Conservation (phyloP, 306 rosid genomes). For the Gleditsia sinensis region DNA sequence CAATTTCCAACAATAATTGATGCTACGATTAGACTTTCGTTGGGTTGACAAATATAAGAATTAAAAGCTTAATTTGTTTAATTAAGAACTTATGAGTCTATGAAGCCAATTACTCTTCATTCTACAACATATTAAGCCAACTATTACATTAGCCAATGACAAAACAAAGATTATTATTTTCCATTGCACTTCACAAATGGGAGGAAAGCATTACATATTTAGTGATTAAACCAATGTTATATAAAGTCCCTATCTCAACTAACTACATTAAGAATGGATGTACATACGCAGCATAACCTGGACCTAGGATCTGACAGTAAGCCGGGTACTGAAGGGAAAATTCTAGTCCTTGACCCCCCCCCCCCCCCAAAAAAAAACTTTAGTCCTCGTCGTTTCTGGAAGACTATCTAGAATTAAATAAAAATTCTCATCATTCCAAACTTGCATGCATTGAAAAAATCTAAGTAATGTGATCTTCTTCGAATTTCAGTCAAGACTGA, state of each 20-base stretch:
- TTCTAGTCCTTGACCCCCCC: background rate
- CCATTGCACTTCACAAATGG: background rate
- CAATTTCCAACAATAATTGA: background rate
- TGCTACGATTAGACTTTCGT: background rate
- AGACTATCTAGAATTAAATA: background rate
- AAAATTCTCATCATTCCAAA: background rate
- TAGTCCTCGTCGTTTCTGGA: background rate
- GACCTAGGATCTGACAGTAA: conserved; percentile 3
- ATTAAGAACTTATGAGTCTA: background rate
- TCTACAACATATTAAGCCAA: background rate
- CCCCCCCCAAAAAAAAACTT: no score
- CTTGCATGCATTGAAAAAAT: conserved; percentile 4
- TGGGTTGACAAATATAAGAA: background rate
- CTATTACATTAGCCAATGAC: background rate
- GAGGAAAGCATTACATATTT: background rate
- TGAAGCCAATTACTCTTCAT: background rate
- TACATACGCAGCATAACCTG: background rate
- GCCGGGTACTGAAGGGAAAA: background rate
- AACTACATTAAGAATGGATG: background rate
- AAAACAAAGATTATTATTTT: background rate
- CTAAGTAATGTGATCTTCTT: conserved; percentile 6
- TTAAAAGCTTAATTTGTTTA: background rate
- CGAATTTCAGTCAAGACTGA: conserved; percentile 24
- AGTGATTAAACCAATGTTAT: background rate
- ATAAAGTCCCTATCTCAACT: background rate